phyloP scores from a whole-genome alignment of 371 early-diverging fungal genomes.

The Cladochytrium tenue region DNA sequence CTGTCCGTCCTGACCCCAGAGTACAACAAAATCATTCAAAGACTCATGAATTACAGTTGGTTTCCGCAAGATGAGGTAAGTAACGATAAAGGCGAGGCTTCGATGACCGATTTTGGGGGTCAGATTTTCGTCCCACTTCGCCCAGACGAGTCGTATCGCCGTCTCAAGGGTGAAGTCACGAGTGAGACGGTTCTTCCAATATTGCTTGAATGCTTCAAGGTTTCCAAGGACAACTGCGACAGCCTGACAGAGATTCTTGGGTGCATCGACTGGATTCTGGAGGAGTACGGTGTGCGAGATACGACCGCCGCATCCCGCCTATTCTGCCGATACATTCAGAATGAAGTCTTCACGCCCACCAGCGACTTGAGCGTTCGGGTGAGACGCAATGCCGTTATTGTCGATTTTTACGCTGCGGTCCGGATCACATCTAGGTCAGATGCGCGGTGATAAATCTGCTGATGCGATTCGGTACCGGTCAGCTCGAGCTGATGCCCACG shows the following conservation, averaged over 20 bases:
- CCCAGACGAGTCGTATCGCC: not conserved
- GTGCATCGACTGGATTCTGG: constrained; percentile 39
- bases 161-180: constrained; percentile 29
- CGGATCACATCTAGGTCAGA: too few relatives aligned
- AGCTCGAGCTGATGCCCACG: constrained; percentile 34
- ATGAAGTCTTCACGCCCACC: not conserved
- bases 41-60: constrained; percentile 35
- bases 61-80: constrained; percentile 40
- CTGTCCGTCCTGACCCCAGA: not conserved
- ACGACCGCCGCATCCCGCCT: constrained; percentile 18
- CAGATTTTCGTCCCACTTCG: not conserved
- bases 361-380: too few relatives aligned
- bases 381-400: too few relatives aligned
- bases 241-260: constrained; percentile 29
- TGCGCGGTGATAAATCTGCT: too few relatives aligned
- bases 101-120: too few relatives aligned
- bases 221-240: not conserved
- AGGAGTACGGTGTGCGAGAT: constrained; percentile 35
- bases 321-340: constrained; percentile 29
- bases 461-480: constrained; percentile 20
- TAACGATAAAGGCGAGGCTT: too few relatives aligned
- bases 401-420: too few relatives aligned
- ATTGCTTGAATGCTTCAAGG: constrained; percentile 25
- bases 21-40: constrained; percentile 32
- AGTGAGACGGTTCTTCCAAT: constrained; percentile 23